Base-by-base conservation (phyloP, 148 eudicot species). In the Euryodendron excelsum region DNA sequence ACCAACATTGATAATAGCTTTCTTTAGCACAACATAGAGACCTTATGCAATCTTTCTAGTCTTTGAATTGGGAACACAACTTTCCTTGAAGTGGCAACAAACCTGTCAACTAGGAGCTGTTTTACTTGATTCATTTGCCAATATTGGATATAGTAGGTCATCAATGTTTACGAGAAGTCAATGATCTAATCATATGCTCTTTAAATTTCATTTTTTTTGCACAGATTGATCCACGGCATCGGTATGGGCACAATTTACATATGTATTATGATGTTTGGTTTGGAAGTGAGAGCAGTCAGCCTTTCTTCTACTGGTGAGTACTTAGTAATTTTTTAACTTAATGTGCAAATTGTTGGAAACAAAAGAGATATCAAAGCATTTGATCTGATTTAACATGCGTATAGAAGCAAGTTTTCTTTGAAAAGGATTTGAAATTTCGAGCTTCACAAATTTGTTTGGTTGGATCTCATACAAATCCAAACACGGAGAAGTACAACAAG, bases 201-300 rank as follows among this genome's bases (percentile, higher is more conserved):
- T 62, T 52, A n/a, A n/a, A n/a, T n/a, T 69, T 68, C 28, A 63
- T 41, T 53, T 76, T 25, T 59, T 44, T 45, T 34, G 20, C 78
- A 72, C 72, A 93, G 99, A 96, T 96, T 80, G 98, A 96, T 73
- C 98, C 99, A 86, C 93, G 99, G 39, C 98, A 93, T 83, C 91
- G 98, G 7, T 93, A 96, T 75, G 99, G 99, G 5, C 99, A 93
- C 89, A 96, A 96, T 82, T 86, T 96, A 84, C 98, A 96, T 82
- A 47, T 90, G 76, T 93, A 96, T 73, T 96, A 96, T 52, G 93
- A 89, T 78, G 62, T 90, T 58, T 93, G 98, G 99, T 90, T 93
- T 80, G 63, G 79, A 73, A 91, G 99, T 55, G 93, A 96, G 85
- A 96, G 98, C 84, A 75, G 84, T 53, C 99, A 96, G 76, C 99